phyloP scores from a whole-genome alignment of 2,329 filamentous ascomycete species.

The Aspergillus chevalieri region DNA sequence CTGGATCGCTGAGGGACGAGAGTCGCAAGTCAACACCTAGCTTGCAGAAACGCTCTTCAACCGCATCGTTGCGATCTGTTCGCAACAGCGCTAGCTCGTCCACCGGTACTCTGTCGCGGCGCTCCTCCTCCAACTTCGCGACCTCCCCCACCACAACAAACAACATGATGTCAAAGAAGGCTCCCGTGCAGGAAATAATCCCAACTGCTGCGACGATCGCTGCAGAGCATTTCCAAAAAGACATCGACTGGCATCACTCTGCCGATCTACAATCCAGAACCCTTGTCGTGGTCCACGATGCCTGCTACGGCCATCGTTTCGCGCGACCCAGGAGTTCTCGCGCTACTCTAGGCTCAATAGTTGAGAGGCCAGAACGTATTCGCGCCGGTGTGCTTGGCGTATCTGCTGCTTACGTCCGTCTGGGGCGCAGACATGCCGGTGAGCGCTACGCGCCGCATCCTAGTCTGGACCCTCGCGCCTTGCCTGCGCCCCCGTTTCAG shows the following conservation, averaged over 20 bases:
- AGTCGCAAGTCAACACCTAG: conserved; percentile 27
- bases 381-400: conserved; percentile 77
- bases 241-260: conserved; percentile 59
- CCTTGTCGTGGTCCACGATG: conserved; percentile 82
- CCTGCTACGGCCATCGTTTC: conserved; percentile 90
- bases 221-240: conserved; percentile 61
- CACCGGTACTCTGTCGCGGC: conserved; percentile 30
- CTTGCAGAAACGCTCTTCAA: conserved; percentile 35
- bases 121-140: conserved; percentile 26
- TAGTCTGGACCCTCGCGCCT: conserved; percentile 47
- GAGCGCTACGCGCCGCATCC: conserved; percentile 64
- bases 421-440: conserved; percentile 72
- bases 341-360: conserved; percentile 67
- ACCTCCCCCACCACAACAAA: conserved; percentile 18
- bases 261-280: conserved; percentile 50
- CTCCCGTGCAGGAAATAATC: conserved; percentile 15
- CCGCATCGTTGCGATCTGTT: conserved; percentile 32
- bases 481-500: conserved; percentile 66
- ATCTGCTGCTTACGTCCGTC: conserved; percentile 80
- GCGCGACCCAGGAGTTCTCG: conserved; percentile 74
- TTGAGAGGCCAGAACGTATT: conserved; percentile 87
- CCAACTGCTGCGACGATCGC: conserved; percentile 56
- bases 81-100: conserved; percentile 19
- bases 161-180: conserved; percentile 23
- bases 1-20: conserved; percentile 32